These are phyloP conservation scores for Coniochaeta sp. DNA, from an alignment of 2,329 filamentous ascomycete genomes.

Conservation along the genomic window DNA sequence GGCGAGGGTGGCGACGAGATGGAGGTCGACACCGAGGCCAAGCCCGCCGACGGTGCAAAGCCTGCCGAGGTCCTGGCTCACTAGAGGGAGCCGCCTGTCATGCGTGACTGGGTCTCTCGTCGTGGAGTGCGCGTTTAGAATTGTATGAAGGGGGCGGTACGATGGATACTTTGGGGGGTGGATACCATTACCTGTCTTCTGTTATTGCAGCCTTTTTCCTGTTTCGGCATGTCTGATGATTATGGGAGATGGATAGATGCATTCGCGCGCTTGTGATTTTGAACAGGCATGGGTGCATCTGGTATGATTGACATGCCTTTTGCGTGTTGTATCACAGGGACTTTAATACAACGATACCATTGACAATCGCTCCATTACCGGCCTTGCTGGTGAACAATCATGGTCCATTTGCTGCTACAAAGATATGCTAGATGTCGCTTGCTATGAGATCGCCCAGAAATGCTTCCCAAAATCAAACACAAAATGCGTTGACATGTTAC, in stretches of 20 bases:
- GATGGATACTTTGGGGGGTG: background rate
- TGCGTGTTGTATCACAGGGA: background rate
- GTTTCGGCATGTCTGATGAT: background rate
- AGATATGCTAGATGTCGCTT: too few relatives aligned
- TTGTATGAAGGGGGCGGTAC: background rate
- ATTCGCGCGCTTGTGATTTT: background rate
- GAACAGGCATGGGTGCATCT: background rate
- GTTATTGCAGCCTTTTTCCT: background rate
- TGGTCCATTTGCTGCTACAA: too few relatives aligned
- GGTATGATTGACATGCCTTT: background rate
- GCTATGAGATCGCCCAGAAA: too few relatives aligned
- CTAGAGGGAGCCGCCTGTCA: slow-evolving; percentile 7
- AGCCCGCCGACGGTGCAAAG: slow-evolving; percentile 11
- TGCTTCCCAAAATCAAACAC: too few relatives aligned
- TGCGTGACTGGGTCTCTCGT: background rate
- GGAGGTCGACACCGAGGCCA: slow-evolving; percentile 25
- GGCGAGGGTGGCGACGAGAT: slow-evolving; percentile 23
- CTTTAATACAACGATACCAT: background rate
- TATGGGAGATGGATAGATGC: background rate
- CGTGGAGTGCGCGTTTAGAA: background rate
- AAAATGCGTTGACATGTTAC: too few relatives aligned
- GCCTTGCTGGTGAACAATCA: too few relatives aligned
- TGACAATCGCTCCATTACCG: too few relatives aligned
- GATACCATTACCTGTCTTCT: background rate
- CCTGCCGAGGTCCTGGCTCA: slow-evolving; percentile 20